Evolutionary conservation across 768 basidiomycete genomes (phyloP).

Genomic region (Suillus subluteus): DNA sequence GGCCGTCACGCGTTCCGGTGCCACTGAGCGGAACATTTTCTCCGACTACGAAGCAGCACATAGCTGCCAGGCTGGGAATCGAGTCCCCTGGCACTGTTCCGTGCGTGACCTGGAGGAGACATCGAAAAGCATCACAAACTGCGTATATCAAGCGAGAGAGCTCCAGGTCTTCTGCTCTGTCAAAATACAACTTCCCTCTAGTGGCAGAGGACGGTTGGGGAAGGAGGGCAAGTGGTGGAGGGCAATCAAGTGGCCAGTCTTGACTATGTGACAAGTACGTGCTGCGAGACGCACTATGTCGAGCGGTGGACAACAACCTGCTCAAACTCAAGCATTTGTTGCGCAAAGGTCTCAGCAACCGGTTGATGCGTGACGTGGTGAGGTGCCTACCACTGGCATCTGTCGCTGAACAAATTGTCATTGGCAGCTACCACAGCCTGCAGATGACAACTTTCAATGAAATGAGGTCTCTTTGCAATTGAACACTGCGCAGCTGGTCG

Average conservation of each 20-base stretch:
- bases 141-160: constrained; percentile 53
- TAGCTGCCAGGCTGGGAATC: constrained; percentile 44
- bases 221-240: constrained; percentile 42
- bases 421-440: neutral
- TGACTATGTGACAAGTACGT: constrained; percentile 16
- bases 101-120: constrained; percentile 46
- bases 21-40: constrained; percentile 41
- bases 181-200: constrained; percentile 34
- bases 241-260: constrained; percentile 24
- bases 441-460: neutral
- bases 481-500: neutral
- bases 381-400: constrained; percentile 33
- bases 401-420: constrained; percentile 9
- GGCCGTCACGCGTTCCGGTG: constrained; percentile 17
- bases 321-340: constrained; percentile 45
- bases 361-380: constrained; percentile 44
- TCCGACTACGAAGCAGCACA: constrained; percentile 55
- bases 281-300: constrained; percentile 14
- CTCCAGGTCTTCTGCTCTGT: constrained; percentile 42
- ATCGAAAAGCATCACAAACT: constrained; percentile 58
- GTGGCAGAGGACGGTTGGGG: constrained; percentile 39
- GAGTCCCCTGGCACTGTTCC: constrained; percentile 20
- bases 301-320: constrained; percentile 5
- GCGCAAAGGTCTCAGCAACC: constrained; percentile 51
- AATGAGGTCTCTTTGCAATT: neutral